A percentile compares a stretch with the other conserved stretches of the same genome.
phyloP scores from a whole-genome alignment of 176 grass and related monocot species.

The Cymbopogon citratus region DNA sequence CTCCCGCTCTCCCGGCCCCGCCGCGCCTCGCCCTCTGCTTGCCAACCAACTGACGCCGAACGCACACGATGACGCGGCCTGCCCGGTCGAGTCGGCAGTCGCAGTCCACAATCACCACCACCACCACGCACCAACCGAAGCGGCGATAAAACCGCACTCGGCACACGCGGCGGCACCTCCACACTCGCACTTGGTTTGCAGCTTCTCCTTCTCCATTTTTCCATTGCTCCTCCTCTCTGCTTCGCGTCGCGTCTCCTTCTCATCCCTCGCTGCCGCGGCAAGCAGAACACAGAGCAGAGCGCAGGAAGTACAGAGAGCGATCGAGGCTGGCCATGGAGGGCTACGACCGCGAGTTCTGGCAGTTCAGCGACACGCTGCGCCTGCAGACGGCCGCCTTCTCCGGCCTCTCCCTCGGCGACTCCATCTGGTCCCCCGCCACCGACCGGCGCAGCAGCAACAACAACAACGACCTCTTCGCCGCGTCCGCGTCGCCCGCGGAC shows the following conservation, averaged over 20 bases:
- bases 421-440: conserved; percentile 63
- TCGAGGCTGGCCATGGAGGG: conserved; percentile 43
- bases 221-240: neutral
- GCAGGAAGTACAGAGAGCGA: no score
- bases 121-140: neutral
- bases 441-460: conserved; percentile 17
- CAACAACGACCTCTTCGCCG: neutral
- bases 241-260: neutral
- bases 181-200: neutral
- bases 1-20: neutral
- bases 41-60: neutral
- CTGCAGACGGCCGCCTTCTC: conserved; percentile 75
- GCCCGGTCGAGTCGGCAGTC: neutral
- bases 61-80: neutral
- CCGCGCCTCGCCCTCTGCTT: neutral
- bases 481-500: neutral
- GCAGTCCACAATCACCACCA: neutral
- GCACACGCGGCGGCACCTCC: conserved; percentile 1
- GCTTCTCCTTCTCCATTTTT: neutral
- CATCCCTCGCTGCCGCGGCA: neutral
- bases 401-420: conserved; percentile 70
- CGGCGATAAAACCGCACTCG: neutral
- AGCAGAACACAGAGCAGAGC: neutral
- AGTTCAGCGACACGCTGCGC: conserved; percentile 93
- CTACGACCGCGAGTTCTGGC: conserved; percentile 76